phyloP scores from a whole-genome alignment of 2,329 filamentous ascomycete species.

The Colletotrichum melonis region DNA sequence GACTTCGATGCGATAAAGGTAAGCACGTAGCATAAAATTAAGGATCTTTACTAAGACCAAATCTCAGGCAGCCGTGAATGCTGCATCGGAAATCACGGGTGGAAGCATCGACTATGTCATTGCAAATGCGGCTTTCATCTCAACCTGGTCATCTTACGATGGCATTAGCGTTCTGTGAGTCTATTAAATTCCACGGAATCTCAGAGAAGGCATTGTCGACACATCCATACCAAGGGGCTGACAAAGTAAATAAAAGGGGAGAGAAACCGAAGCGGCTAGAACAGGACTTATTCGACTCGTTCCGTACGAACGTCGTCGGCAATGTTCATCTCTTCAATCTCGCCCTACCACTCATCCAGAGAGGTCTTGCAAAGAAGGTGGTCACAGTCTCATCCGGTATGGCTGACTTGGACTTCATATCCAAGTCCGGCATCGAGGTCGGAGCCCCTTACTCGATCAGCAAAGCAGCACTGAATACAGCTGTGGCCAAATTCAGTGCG shows the following conservation, averaged over 20 bases:
- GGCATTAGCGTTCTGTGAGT: background rate
- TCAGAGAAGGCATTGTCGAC: background rate
- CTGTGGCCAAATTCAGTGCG: conserved; percentile 63
- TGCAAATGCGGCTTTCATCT: background rate
- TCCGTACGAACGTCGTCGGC: conserved; percentile 62
- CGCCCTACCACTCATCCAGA: conserved; percentile 63
- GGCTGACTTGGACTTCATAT: conserved; percentile 58
- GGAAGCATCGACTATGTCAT: background rate
- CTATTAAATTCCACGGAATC: background rate
- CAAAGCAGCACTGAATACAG: conserved; percentile 65
- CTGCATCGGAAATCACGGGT: background rate
- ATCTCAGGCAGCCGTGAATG: background rate
- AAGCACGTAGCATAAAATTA: background rate
- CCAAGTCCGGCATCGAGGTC: conserved; percentile 47
- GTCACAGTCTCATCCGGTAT: conserved; percentile 60
- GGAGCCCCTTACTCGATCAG: conserved; percentile 56
- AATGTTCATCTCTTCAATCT: conserved; percentile 64
- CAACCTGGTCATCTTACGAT: background rate
- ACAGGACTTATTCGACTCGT: conserved; percentile 30
- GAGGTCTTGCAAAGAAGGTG: conserved; percentile 65
- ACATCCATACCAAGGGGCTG: too few relatives aligned
- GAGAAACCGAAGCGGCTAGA: conserved; percentile 16
- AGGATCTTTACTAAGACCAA: background rate
- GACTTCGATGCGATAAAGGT: conserved; percentile 52
- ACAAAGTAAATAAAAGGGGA: background rate